Evolutionary conservation across 805 yeast genomes (phyloP).

Genomic region (Candida pini): DNA sequence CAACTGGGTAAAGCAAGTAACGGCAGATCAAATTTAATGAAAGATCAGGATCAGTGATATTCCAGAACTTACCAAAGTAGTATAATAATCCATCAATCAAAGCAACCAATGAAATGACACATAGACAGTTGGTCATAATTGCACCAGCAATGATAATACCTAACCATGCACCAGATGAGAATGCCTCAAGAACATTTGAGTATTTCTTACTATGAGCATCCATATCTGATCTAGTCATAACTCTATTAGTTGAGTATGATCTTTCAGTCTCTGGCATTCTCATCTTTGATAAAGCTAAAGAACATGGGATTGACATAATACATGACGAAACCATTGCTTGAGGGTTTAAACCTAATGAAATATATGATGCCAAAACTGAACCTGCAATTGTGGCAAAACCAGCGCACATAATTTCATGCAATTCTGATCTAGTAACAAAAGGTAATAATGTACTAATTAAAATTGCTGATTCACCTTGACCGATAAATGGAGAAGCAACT

Average conservation of each 20-base stretch:
- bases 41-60: slow-evolving; percentile 36
- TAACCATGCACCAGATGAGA: slow-evolving; percentile 43
- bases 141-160: slow-evolving; percentile 54
- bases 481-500: slow-evolving; percentile 62
- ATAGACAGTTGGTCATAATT: slow-evolving; percentile 51
- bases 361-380: slow-evolving; percentile 56
- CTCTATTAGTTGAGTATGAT: slow-evolving; percentile 44
- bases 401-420: slow-evolving; percentile 57
- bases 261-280: slow-evolving; percentile 56
- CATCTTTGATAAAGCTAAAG: slow-evolving; percentile 54
- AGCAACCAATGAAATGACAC: slow-evolving; percentile 57
- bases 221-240: slow-evolving; percentile 41
- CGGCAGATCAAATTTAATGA: slow-evolving; percentile 52
- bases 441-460: slow-evolving; percentile 56
- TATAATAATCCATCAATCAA: slow-evolving; percentile 49
- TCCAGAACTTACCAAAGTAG: slow-evolving; percentile 62
- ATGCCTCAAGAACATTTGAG: slow-evolving; percentile 41
- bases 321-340: slow-evolving; percentile 62
- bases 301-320: slow-evolving; percentile 65
- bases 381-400: slow-evolving; percentile 65
- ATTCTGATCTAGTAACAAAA: slow-evolving; percentile 52
- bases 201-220: slow-evolving; percentile 31
- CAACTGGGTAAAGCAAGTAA: slow-evolving; percentile 54
- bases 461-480: slow-evolving; percentile 61
- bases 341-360: slow-evolving; percentile 56